These are phyloP conservation scores for Ascocoryne sarcoides DNA, from an alignment of 2,329 filamentous ascomycete genomes.

Conservation along the genomic window DNA sequence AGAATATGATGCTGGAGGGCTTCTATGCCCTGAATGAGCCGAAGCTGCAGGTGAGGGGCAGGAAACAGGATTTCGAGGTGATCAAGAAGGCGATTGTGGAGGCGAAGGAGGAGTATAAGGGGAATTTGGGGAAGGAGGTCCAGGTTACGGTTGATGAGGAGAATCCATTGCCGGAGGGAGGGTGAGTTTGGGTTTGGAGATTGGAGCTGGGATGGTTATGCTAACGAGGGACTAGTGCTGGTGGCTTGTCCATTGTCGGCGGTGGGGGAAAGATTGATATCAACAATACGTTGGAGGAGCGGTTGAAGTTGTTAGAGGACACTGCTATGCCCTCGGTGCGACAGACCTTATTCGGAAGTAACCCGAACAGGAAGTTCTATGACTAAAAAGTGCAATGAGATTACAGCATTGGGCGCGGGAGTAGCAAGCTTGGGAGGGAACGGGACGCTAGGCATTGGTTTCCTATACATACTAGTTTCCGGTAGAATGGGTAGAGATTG, in stretches of 20 bases:
- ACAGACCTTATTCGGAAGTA: conserved; percentile 83
- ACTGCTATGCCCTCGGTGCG: conserved; percentile 79
- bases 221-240: conserved; percentile 49
- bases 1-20: conserved; percentile 79
- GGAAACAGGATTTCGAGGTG: conserved; percentile 69
- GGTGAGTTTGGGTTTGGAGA: conserved; percentile 48
- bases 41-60: conserved; percentile 63
- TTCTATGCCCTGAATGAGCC: conserved; percentile 80
- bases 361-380: conserved; percentile 90
- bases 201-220: conserved; percentile 1
- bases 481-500: conserved; percentile 24
- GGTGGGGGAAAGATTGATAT: conserved; percentile 91
- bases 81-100: conserved; percentile 71
- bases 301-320: conserved; percentile 74
- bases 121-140: conserved; percentile 61
- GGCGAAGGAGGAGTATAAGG: conserved; percentile 77
- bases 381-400: conserved; percentile 50
- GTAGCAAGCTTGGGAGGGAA: conserved; percentile 1
- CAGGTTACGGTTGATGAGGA: conserved; percentile 67
- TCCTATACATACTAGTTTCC: no score
- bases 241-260: conserved; percentile 73
- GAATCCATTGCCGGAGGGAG: conserved; percentile 69
- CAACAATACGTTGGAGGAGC: conserved; percentile 95
- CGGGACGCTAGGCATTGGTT: conserved; percentile 9
- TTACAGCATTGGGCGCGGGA: no score